Evolutionary conservation across 768 basidiomycete species (phyloP), one percentile per base, ranked within the genome.

Genomic region (Russula brevipes): DNA sequence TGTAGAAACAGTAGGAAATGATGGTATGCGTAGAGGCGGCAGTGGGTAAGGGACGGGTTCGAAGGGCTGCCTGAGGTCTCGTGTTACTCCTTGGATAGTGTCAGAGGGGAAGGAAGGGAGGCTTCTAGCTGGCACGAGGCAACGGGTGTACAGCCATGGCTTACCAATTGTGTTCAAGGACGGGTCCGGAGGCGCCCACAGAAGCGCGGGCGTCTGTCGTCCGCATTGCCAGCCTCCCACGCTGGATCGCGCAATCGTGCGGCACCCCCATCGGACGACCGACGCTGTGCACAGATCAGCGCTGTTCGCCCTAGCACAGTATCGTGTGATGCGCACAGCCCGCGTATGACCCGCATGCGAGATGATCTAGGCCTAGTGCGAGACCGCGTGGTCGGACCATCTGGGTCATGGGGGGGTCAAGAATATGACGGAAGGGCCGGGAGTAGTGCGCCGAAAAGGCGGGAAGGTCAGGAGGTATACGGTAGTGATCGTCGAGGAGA

Each of bases 401-500:
- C 10, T 53, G 33, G 57, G 52, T 63, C 62, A 63, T 19, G 62
- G n/a, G 62, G 51, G 51, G 12, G 7, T 5, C 3, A 60, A 45
- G 19, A 24, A 9, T 1, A 35, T 30, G 30, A 38, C 38, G 57
- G 11, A 46, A 53, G 51, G 14, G 45, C 51, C 60, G 38, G n/a
- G 51, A 41, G 11, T 54, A 38, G 57, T 49, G 10, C 14, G 57
- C 57, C 62, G 31, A 54, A 47, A 31, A 11, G 39, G 31, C 30
- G 57, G 57, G 52, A 12, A 59, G 57, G 62, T 63, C 62, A 59
- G 45, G 45, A 49, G 62, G 62, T 31, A 19, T 17, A 24, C 31
- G 14, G 51, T 17, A 24, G 39, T 54, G 62, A 63, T 63, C 62
- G 51, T 59, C 62, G 53, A 58, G n/a, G n/a, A n/a, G 41, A 45